A percentile compares a stretch with the other conserved stretches of the same genome.
phyloP scores from a whole-genome alignment of 2,329 filamentous ascomycete species.

The Aspergillus floridensis region DNA sequence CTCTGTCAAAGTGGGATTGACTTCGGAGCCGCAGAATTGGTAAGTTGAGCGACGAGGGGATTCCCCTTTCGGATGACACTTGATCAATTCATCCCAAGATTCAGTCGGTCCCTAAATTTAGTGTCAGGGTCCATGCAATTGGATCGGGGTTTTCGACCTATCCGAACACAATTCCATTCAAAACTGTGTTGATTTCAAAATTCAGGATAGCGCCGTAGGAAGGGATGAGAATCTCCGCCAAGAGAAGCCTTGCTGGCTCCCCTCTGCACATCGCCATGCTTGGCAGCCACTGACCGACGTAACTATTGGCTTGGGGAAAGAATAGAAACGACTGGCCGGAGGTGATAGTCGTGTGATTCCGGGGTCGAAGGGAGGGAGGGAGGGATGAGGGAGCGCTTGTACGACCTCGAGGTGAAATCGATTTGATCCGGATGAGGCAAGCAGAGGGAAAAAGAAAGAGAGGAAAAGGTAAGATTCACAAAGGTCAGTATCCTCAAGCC shows the following conservation, averaged over 20 bases:
- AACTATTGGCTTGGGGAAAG: constrained; percentile 8
- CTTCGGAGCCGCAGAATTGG: background rate
- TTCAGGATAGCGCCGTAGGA: background rate
- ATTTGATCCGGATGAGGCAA: background rate
- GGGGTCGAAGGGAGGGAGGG: background rate
- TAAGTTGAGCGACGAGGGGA: background rate
- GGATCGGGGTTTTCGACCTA: background rate
- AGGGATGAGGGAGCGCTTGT: background rate
- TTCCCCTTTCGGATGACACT: background rate
- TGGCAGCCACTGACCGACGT: constrained; percentile 1
- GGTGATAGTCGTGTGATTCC: background rate
- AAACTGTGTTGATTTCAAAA: background rate
- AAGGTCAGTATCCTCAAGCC: background rate
- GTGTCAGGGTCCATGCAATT: background rate
- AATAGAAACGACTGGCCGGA: background rate
- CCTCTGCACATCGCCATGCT: constrained; percentile 5
- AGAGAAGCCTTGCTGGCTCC: constrained; percentile 7
- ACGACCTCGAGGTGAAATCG: background rate
- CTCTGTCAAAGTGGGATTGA: background rate
- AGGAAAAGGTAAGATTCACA: background rate
- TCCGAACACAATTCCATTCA: background rate
- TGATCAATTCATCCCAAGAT: background rate
- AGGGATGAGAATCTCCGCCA: background rate
- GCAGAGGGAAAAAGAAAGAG: background rate
- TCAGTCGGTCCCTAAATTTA: background rate